These are phyloP conservation scores for Acacia confusa DNA, from an alignment of 306 rosid species.

Conservation along the genomic window DNA sequence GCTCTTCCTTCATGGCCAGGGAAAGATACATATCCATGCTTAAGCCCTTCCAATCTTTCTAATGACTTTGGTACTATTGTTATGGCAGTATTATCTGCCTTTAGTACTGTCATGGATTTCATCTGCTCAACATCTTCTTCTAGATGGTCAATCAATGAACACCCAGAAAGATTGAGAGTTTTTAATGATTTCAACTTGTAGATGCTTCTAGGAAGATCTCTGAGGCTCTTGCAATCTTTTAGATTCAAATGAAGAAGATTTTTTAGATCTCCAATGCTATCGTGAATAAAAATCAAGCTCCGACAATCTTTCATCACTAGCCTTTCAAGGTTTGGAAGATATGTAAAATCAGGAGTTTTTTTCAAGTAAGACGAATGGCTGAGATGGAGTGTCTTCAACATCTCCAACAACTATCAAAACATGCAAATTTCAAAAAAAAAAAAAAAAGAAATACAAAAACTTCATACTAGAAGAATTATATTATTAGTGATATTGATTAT, in stretches of 20 bases:
- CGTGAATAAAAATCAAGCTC: background rate
- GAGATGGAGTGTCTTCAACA: background rate
- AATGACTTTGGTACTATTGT: background rate
- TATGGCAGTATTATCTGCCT: background rate
- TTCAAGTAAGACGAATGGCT: background rate
- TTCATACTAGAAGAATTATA: background rate
- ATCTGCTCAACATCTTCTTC: background rate
- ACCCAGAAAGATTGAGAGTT: background rate
- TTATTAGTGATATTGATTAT: background rate
- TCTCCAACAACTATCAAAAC: background rate
- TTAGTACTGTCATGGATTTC: background rate
- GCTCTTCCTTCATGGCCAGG: background rate
- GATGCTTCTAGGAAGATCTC: background rate
- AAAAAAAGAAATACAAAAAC: background rate
- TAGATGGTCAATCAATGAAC: background rate
- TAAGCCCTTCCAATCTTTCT: background rate
- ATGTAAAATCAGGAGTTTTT: background rate
- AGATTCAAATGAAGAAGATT: background rate
- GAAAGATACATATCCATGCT: background rate
- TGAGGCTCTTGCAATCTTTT: background rate
- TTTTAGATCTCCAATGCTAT: background rate
- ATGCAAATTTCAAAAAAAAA: background rate
- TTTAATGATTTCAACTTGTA: too few relatives aligned
- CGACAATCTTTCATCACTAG: background rate
- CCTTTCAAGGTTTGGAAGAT: background rate